A percentile compares a stretch with the other conserved stretches of the same genome.
phyloP scores from a whole-genome alignment of 139 green algal species.

The Eudorina sp. region DNA sequence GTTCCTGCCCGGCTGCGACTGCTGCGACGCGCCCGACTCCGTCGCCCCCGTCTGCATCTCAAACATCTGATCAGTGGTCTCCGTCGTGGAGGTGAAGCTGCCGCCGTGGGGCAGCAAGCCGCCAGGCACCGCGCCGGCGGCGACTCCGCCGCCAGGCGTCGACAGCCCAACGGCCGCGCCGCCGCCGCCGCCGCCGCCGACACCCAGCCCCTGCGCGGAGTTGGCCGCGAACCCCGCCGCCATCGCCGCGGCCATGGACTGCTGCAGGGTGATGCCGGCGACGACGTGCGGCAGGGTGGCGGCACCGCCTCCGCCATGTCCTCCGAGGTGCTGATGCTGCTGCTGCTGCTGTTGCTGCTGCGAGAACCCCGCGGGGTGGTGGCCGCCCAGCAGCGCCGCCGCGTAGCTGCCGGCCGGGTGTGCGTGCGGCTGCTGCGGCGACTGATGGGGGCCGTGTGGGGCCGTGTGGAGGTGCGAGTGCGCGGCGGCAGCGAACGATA shows the following conservation, averaged over 20 bases:
- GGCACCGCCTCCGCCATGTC: neutral
- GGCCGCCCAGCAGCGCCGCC: no score
- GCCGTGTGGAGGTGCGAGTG: neutral
- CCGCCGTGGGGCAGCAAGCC: constrained; percentile 9
- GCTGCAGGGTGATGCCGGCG: constrained; percentile 1
- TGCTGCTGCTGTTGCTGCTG: constrained; percentile 16
- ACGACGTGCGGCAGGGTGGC: neutral
- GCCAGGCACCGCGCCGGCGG: neutral
- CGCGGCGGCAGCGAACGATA: neutral
- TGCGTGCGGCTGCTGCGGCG: neutral
- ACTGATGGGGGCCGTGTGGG: neutral
- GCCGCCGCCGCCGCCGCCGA: neutral
- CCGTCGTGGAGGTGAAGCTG: constrained; percentile 27
- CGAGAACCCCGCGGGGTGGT: neutral
- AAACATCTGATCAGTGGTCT: constrained; percentile 27
- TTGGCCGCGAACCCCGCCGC: constrained; percentile 5
- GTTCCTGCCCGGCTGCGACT: neutral
- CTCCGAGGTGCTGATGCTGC: neutral
- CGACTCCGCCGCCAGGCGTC: neutral
- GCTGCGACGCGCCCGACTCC: constrained; percentile 24
- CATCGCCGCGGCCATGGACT: neutral
- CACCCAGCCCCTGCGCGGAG: neutral
- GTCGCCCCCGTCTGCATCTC: constrained; percentile 41
- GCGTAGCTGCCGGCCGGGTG: no score
- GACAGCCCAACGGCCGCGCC: neutral